Evolutionary conservation across 345 rosid species (phyloP).

Genomic region (Conringia planisiliqua): DNA sequence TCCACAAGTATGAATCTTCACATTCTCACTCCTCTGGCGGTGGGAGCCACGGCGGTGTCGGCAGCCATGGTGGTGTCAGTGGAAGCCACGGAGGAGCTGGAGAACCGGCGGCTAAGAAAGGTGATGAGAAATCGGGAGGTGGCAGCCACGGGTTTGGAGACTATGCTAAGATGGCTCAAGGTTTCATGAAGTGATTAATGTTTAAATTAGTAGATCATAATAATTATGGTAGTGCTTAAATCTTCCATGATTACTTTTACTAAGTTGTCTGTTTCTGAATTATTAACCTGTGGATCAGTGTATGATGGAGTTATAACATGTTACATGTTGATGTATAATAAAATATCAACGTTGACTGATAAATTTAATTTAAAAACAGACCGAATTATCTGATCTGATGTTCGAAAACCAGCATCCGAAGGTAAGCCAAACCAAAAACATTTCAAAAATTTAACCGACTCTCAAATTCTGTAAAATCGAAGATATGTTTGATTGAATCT

Average conservation of each 20-base stretch:
- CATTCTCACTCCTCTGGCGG: conserved; percentile 35
- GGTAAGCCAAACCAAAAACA: no score
- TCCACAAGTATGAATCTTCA: conserved; percentile 48
- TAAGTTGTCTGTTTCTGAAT: conserved; percentile 2
- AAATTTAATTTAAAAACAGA: not conserved
- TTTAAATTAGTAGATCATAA: not conserved
- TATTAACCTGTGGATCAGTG: not conserved
- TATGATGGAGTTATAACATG: not conserved
- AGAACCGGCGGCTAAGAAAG: conserved; percentile 16
- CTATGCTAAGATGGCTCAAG: conserved; percentile 65
- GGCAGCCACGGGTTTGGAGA: conserved; percentile 43
- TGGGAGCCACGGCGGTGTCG: not conserved
- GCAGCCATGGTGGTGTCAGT: not conserved
- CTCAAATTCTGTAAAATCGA: no score
- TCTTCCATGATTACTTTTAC: conserved; percentile 13
- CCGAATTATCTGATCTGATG: not conserved
- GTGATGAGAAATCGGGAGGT: conserved; percentile 40
- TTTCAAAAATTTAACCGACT: no score
- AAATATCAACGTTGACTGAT: no score
- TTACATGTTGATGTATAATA: no score
- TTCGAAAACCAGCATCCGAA: no score
- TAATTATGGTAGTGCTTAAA: conserved; percentile 1
- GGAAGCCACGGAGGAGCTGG: not conserved
- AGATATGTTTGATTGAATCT: no score
- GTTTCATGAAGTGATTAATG: conserved; percentile 42